Evolutionary conservation across 768 basidiomycete genomes (phyloP).

Genomic region (Suillus ampliporus): DNA sequence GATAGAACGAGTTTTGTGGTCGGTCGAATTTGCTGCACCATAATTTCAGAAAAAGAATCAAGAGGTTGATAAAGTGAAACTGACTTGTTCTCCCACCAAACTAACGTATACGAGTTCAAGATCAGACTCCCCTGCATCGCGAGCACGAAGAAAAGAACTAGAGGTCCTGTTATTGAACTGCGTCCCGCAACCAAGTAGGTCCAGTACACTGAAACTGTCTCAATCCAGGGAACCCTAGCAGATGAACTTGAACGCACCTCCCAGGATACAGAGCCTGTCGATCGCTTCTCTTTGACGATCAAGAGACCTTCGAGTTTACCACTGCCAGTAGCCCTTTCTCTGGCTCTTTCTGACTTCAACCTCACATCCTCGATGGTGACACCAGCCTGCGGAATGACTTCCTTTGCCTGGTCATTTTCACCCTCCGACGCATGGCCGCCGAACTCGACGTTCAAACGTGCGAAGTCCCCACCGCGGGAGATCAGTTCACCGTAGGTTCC

Average conservation of each 20-base stretch:
- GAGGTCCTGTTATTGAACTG: conserved; percentile 53
- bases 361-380: conserved; percentile 41
- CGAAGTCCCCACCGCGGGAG: conserved; percentile 54
- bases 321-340: conserved; percentile 51
- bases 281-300: conserved; percentile 67
- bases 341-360: conserved; percentile 41
- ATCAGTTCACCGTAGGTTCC: conserved; percentile 61
- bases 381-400: conserved; percentile 15
- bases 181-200: conserved; percentile 63
- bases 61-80: conserved; percentile 19
- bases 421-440: conserved; percentile 50
- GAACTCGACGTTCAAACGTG: conserved; percentile 63
- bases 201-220: conserved; percentile 50
- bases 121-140: conserved; percentile 68
- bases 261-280: conserved; percentile 65
- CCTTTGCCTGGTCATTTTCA: conserved; percentile 36
- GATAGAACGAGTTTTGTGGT: conserved; percentile 65
- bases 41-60: neutral
- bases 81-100: conserved; percentile 74
- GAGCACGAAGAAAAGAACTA: conserved; percentile 54
- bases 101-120: conserved; percentile 68
- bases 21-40: conserved; percentile 48
- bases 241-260: conserved; percentile 39
- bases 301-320: conserved; percentile 71
- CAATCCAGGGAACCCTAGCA: neutral